phyloP scores from a whole-genome alignment of 768 basidiomycete genomes.

The Trametopsis cervina region DNA sequence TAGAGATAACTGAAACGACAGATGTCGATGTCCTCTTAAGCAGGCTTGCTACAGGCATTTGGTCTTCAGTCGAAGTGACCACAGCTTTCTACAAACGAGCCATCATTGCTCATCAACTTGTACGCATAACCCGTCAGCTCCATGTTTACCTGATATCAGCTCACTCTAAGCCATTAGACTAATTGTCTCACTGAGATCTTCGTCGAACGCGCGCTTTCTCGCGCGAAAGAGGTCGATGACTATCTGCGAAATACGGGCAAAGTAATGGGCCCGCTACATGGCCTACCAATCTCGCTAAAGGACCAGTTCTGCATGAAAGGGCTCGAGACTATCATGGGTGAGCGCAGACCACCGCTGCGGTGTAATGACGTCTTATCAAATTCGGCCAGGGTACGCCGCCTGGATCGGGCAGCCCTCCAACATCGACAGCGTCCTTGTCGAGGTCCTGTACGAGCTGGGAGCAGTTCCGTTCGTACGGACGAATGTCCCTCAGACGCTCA shows the following conservation, averaged over 20 bases:
- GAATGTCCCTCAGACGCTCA: constrained; percentile 50
- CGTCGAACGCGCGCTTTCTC: constrained; percentile 35
- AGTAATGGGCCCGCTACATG: constrained; percentile 38
- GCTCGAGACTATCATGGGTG: constrained; percentile 52
- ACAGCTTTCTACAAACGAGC: constrained; percentile 43
- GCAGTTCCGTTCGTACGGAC: constrained; percentile 53
- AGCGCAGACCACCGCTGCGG: not conserved
- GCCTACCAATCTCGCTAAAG: constrained; percentile 40
- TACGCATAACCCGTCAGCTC: constrained; percentile 19
- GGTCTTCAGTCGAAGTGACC: constrained; percentile 50
- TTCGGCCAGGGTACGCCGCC: constrained; percentile 40
- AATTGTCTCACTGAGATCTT: constrained; percentile 47
- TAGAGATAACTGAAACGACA: constrained; percentile 52
- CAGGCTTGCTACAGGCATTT: constrained; percentile 45
- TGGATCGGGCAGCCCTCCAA: constrained; percentile 44
- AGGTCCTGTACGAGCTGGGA: constrained; percentile 46
- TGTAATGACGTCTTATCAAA: not conserved
- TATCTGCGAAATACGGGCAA: constrained; percentile 31
- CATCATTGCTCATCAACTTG: constrained; percentile 42
- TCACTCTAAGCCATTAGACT: constrained; percentile 22
- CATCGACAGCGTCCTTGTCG: constrained; percentile 43
- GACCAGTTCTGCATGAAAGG: constrained; percentile 52
- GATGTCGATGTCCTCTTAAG: constrained; percentile 41
- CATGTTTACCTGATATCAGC: not conserved
- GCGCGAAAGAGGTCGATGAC: constrained; percentile 38